Conservation (phyloP, 345 rosid genomes). For the Lenwebbia sp. region DNA sequence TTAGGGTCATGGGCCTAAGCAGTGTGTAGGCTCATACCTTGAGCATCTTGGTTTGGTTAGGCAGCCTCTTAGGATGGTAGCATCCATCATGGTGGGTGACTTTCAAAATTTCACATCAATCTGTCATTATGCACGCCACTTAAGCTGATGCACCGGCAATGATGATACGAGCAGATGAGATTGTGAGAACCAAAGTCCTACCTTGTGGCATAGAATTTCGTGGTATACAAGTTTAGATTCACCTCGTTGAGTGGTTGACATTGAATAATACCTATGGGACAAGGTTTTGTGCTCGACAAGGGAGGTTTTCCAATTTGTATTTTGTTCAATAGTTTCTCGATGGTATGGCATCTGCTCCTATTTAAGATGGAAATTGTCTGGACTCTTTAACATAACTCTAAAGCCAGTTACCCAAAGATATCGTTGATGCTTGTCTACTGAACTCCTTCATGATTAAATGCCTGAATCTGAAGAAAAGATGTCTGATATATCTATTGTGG, state of each 20-base stretch:
- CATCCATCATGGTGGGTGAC: background rate
- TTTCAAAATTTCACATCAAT: background rate
- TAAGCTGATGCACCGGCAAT: background rate
- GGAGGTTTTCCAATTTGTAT: background rate
- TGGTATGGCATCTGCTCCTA: background rate
- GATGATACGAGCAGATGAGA: background rate
- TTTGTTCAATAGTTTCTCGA: background rate
- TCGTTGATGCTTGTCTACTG: background rate
- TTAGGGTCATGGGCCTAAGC: background rate
- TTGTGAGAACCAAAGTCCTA: background rate
- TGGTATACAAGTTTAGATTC: background rate
- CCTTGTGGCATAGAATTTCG: background rate
- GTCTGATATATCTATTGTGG: background rate
- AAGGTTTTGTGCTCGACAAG: background rate
- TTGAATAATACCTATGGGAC: background rate
- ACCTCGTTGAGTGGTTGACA: background rate
- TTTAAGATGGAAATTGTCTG: background rate
- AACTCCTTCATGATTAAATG: background rate
- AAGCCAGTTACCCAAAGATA: background rate
- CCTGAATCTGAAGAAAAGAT: background rate
- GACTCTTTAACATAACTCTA: background rate
- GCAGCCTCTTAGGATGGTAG: background rate
- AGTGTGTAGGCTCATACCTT: background rate
- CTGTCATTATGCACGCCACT: background rate
- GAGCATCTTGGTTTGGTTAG: background rate